Conservation (phyloP, 73 alveolate genomes). For the Uronychia binucleata region DNA sequence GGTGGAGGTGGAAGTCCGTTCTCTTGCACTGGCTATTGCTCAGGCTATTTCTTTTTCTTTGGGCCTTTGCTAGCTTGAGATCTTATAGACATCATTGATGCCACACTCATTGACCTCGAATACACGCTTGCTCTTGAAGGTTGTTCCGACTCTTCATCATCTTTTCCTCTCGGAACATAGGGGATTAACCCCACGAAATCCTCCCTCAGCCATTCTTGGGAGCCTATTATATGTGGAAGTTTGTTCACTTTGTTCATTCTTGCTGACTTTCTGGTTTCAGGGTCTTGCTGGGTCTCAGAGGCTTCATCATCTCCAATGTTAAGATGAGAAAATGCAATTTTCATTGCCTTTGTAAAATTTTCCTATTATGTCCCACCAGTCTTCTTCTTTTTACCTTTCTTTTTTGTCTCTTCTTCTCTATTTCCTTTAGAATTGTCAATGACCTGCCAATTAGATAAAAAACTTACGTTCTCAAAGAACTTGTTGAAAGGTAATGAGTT, state of each 20-base stretch:
- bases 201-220: background rate
- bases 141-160: background rate
- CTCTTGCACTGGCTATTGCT: background rate
- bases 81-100: background rate
- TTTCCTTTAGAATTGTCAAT: background rate
- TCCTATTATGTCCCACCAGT: background rate
- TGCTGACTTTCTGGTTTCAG: background rate
- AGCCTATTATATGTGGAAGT: background rate
- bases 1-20: background rate
- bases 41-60: background rate
- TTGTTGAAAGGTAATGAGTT: background rate
- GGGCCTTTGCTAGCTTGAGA: background rate
- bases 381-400: background rate
- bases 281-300: background rate
- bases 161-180: background rate
- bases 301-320: background rate
- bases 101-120: slow-evolving; percentile 1
- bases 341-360: background rate
- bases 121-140: background rate
- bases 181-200: background rate
- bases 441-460: background rate
- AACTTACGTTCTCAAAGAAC: background rate
- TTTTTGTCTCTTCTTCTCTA: background rate
- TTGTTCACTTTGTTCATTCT: background rate
- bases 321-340: background rate